Percentiles rank a stretch among this genome's conserved stretches.
Conservation (phyloP, 2,329 filamentous ascomycete genomes). For the Colletotrichum eremochloae region DNA sequence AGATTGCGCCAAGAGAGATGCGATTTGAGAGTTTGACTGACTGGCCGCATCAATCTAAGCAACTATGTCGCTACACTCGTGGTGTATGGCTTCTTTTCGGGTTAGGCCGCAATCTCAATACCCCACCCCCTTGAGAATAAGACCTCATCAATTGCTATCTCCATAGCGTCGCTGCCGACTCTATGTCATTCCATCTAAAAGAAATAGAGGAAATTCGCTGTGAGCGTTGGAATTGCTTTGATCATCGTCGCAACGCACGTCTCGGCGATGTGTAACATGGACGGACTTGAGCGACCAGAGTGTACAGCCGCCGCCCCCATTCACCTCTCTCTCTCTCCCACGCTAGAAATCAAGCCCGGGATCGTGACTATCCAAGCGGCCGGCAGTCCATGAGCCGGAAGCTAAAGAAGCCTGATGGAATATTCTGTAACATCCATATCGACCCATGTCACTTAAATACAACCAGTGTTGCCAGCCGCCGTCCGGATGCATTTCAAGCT, state of each 20-base stretch:
- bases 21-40: fast-evolving
- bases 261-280: slow-evolving; percentile 40
- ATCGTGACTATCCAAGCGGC: slow-evolving; percentile 37
- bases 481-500: not conserved
- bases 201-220: not conserved
- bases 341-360: slow-evolving; percentile 26
- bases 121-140: no score
- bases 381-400: slow-evolving; percentile 39
- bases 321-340: slow-evolving; percentile 2
- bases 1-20: not conserved
- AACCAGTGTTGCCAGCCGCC: not conserved
- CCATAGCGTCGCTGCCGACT: not conserved
- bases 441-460: slow-evolving; percentile 29
- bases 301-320: slow-evolving; percentile 15
- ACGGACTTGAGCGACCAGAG: slow-evolving; percentile 36
- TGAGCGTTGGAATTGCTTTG: slow-evolving; percentile 26
- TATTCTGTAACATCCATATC: not conserved
- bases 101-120: not conserved
- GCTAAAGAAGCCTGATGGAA: slow-evolving; percentile 41
- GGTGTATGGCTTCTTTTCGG: not conserved
- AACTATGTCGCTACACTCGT: not conserved
- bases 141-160: not conserved
- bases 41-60: not conserved
- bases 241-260: slow-evolving; percentile 39
- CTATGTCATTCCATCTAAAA: not conserved